phyloP scores from a whole-genome alignment of 306 rosid genomes.

The Lathyrus tuberosus region DNA sequence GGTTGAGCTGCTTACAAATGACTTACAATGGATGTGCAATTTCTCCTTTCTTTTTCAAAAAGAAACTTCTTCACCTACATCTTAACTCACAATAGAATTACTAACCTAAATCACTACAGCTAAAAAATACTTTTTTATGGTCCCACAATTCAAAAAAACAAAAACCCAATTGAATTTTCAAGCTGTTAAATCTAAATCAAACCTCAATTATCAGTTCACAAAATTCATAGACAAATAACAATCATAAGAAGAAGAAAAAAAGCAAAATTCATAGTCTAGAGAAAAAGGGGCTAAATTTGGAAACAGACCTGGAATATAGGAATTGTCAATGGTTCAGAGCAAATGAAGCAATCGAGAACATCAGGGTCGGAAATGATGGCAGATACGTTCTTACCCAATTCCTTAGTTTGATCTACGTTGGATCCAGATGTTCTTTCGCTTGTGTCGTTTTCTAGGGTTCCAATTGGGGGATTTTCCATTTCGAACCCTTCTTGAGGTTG shows the following conservation, averaged over 20 bases:
- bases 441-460: conserved; percentile 13
- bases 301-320: conserved; percentile 77
- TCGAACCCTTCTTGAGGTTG: conserved; percentile 18
- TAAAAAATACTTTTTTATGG: neutral
- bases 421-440: conserved; percentile 30
- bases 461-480: conserved; percentile 19
- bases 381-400: conserved; percentile 37
- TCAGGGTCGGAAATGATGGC: conserved; percentile 66
- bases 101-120: conserved; percentile 8
- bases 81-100: neutral
- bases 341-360: conserved; percentile 79
- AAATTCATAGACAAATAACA: neutral
- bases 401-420: neutral
- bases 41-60: neutral
- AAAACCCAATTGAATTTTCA: neutral
- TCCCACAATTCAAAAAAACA: neutral
- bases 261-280: conserved; percentile 13
- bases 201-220: conserved; percentile 2
- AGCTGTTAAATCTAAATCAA: neutral
- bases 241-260: neutral
- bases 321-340: conserved; percentile 61
- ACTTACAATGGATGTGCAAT: neutral
- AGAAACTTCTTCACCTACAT: neutral
- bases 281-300: neutral
- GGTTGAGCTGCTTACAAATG: neutral